Evolutionary conservation across 148 eudicot genomes (phyloP).

Genomic region (Drosera capensis): DNA sequence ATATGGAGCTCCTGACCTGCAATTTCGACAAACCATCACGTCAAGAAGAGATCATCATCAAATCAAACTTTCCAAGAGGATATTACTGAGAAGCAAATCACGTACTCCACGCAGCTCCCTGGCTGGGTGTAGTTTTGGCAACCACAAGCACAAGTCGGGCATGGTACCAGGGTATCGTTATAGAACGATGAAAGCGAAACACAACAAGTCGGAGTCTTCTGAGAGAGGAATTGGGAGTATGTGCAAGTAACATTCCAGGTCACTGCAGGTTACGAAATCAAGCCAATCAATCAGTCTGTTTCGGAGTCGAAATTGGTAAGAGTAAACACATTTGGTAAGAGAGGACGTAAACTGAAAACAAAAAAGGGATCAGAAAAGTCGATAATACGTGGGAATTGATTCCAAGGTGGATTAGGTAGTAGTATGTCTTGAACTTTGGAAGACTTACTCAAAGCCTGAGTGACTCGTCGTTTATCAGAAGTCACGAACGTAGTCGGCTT

Average conservation of each 20-base stretch:
- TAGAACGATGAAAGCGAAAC: slow-evolving; percentile 67
- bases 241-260: slow-evolving; percentile 29
- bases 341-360: too few species aligned
- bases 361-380: neutral
- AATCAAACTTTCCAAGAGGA: neutral
- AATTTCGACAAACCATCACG: neutral
- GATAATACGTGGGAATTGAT: neutral
- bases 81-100: neutral
- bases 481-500: slow-evolving; percentile 25
- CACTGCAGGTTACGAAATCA: neutral
- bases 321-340: too few species aligned
- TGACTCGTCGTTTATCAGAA: slow-evolving; percentile 39
- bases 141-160: slow-evolving; percentile 56
- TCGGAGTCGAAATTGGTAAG: neutral
- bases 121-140: slow-evolving; percentile 34
- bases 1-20: slow-evolving; percentile 31
- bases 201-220: slow-evolving; percentile 47
- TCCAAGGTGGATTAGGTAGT: neutral
- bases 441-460: slow-evolving; percentile 69
- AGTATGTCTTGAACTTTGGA: neutral
- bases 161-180: slow-evolving; percentile 36
- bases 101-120: slow-evolving; percentile 45
- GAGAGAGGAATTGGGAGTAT: slow-evolving; percentile 49
- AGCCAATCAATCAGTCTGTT: neutral
- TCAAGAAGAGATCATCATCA: neutral